phyloP scores from a whole-genome alignment of 1,284 basidiomycete species.

The Trichosporon asahii region DNA sequence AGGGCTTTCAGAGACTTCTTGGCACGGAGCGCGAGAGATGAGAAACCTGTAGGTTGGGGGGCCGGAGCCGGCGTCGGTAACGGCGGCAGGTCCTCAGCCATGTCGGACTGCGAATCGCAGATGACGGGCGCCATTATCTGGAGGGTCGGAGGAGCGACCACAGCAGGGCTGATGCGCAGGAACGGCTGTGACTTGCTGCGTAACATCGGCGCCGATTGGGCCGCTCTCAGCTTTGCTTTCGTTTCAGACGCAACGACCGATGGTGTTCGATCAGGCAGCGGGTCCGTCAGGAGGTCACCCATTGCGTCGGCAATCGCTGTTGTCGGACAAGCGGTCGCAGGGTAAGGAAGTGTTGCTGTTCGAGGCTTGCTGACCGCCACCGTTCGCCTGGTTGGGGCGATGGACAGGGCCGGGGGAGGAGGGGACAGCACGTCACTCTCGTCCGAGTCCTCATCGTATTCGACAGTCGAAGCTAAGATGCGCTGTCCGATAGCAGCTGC shows the following conservation, averaged over 20 bases:
- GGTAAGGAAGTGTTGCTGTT: not conserved
- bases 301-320: not conserved
- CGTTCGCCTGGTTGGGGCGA: not conserved
- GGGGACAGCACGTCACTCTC: constrained; percentile 8
- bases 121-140: constrained; percentile 34
- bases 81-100: constrained; percentile 48
- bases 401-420: not conserved
- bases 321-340: not conserved
- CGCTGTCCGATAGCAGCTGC: constrained; percentile 21
- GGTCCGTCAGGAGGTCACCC: not conserved
- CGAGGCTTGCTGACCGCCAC: not conserved
- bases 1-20: constrained; percentile 39
- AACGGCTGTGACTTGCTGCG: constrained; percentile 11
- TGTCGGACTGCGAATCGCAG: constrained; percentile 45
- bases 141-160: constrained; percentile 38
- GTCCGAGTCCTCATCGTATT: constrained; percentile 22
- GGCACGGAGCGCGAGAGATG: constrained; percentile 30
- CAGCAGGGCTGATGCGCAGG: constrained; percentile 29
- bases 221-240: constrained; percentile 12
- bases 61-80: constrained; percentile 27
- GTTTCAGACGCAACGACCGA: not conserved
- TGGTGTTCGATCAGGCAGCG: not conserved
- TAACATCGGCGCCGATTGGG: constrained; percentile 19
- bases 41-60: constrained; percentile 16
- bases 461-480: constrained; percentile 24